phyloP scores from a whole-genome alignment of 768 basidiomycete species.

The Psilocybe tampanensis region DNA sequence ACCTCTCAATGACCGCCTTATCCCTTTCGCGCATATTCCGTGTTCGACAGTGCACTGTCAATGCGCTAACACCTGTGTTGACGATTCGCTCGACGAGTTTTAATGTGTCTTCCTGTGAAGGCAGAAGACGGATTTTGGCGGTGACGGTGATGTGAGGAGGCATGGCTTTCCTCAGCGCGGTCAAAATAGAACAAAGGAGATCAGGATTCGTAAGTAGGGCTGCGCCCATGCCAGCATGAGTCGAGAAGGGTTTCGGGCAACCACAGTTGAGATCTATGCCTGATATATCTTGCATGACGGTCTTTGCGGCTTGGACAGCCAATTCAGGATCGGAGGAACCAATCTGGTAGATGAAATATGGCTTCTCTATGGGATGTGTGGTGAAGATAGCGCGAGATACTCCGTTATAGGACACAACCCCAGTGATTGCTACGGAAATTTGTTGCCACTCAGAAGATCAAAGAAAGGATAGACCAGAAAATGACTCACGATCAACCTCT shows the following conservation, averaged over 20 bases:
- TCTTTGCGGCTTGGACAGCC: constrained; percentile 89
- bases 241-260: constrained; percentile 96
- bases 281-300: constrained; percentile 84
- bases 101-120: constrained; percentile 85
- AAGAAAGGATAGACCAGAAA: background rate
- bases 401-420: constrained; percentile 86
- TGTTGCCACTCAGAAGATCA: background rate
- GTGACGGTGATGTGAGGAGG: constrained; percentile 84
- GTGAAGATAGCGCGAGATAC: constrained; percentile 86
- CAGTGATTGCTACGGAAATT: constrained; percentile 68
- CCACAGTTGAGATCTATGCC: constrained; percentile 98
- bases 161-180: constrained; percentile 71
- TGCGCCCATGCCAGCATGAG: constrained; percentile 94
- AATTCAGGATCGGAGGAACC: constrained; percentile 88
- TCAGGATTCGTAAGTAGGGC: constrained; percentile 92
- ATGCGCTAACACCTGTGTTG: constrained; percentile 81
- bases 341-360: constrained; percentile 94
- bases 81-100: constrained; percentile 88
- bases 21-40: constrained; percentile 88
- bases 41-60: constrained; percentile 96
- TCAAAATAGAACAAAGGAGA: constrained; percentile 85
- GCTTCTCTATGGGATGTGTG: constrained; percentile 93
- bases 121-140: constrained; percentile 90
- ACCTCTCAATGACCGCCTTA: constrained; percentile 72
- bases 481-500: constrained; percentile 80